Conservation (phyloP, 2,329 filamentous ascomycete genomes). For the Alternaria metachromatica region DNA sequence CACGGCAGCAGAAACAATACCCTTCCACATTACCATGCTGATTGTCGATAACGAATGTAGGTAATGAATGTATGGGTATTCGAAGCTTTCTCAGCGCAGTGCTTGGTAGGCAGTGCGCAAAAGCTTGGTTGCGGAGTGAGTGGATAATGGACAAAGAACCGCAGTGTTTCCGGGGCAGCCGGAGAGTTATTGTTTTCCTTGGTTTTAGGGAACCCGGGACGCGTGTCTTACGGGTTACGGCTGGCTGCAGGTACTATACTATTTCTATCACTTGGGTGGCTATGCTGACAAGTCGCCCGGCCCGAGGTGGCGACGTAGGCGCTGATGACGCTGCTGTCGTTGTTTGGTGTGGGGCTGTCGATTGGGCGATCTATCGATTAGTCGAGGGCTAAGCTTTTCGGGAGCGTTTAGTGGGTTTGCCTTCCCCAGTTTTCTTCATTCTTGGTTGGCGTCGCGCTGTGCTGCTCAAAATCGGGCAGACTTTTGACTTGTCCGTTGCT, state of each 20-base stretch:
- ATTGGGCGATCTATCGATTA: constrained; percentile 3
- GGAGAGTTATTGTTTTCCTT: not conserved
- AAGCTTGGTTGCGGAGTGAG: constrained; percentile 14
- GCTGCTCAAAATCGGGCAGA: not conserved
- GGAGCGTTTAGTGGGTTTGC: not conserved
- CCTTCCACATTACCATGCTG: constrained; percentile 17
- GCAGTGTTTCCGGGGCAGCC: constrained; percentile 6
- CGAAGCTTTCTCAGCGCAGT: constrained; percentile 16
- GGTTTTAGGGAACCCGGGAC: not conserved
- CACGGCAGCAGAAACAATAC: constrained; percentile 19
- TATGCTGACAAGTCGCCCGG: constrained; percentile 1
- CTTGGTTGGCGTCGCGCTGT: not conserved
- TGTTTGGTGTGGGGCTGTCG: constrained; percentile 1
- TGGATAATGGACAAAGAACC: not conserved
- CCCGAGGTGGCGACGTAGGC: constrained; percentile 2
- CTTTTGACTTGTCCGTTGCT: not conserved
- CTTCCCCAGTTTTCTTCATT: not conserved
- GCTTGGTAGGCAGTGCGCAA: constrained; percentile 15
- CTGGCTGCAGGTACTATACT: not conserved
- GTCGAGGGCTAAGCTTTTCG: not conserved
- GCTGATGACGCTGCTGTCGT: constrained; percentile 3
- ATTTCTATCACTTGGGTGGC: not conserved
- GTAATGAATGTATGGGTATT: constrained; percentile 5
- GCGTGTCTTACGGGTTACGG: not conserved
- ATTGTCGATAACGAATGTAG: constrained; percentile 8